These are phyloP conservation scores for Anaeramoeba flamelloides DNA, from an alignment of 78 protist species.

Conservation along the genomic window DNA sequence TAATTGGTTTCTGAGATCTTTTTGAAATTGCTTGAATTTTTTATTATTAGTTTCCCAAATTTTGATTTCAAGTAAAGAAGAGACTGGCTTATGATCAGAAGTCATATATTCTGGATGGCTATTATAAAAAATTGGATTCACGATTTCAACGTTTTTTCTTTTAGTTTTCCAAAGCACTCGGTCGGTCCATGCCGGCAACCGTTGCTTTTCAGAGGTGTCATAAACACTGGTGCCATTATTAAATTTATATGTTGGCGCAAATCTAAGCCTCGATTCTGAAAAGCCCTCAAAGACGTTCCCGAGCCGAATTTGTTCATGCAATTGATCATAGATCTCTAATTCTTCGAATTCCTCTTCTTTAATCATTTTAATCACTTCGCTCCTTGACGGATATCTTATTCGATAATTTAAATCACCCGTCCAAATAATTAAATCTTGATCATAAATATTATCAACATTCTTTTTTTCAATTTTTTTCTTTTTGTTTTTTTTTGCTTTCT, in stretches of 20 bases:
- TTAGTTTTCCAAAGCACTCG: too few relatives aligned
- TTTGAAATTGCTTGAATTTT: background rate
- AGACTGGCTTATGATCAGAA: background rate
- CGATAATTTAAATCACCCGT: slow-evolving; percentile 1
- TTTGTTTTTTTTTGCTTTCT: background rate
- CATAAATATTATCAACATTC: background rate
- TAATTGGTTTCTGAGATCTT: background rate
- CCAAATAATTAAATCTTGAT: background rate
- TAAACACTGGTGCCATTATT: background rate
- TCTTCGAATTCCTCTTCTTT: background rate
- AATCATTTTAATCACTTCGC: background rate
- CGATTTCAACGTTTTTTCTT: too few relatives aligned
- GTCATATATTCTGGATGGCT: background rate
- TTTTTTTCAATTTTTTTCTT: background rate
- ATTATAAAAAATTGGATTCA: too few relatives aligned
- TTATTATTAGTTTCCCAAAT: background rate
- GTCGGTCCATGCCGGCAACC: background rate
- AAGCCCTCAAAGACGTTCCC: background rate
- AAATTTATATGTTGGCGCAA: background rate
- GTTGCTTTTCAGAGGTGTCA: background rate
- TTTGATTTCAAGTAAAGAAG: background rate
- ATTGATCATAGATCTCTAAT: background rate
- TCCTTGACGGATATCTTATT: background rate
- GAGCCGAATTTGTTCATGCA: background rate
- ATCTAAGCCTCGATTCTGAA: background rate